These are phyloP conservation scores for Stentor roeselii DNA, from an alignment of 73 alveolate genomes.

Conservation along the genomic window DNA sequence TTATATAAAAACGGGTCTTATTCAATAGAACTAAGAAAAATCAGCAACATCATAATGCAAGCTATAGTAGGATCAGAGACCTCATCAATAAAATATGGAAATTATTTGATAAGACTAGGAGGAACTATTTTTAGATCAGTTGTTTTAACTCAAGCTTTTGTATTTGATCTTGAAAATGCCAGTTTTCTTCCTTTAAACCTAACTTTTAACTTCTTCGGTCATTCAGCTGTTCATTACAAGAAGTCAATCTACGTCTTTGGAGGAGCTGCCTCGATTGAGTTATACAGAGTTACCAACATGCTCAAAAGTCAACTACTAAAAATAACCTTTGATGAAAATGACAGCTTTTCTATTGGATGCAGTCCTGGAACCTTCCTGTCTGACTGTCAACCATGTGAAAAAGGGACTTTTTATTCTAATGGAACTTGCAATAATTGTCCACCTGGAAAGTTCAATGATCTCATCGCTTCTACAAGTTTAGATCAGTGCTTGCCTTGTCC, in stretches of 20 bases:
- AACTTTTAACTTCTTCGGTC: not conserved
- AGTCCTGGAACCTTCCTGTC: slow-evolving; percentile 5
- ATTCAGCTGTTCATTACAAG: not conserved
- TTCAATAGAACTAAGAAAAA: no score
- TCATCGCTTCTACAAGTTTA: not conserved
- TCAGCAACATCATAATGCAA: no score
- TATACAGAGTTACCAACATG: no score
- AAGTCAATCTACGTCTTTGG: not conserved
- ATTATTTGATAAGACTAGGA: no score
- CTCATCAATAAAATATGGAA: no score
- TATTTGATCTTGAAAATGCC: not conserved
- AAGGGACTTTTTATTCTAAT: not conserved
- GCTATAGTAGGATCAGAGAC: no score
- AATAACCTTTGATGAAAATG: not conserved
- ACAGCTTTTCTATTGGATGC: not conserved
- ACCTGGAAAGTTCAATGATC: not conserved
- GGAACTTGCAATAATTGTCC: not conserved
- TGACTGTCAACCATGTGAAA: not conserved
- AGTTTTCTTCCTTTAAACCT: not conserved
- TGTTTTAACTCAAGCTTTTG: not conserved
- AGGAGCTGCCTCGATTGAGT: not conserved
- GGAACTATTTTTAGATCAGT: not conserved
- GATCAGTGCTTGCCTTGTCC: slow-evolving; percentile 23
- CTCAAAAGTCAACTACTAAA: not conserved
- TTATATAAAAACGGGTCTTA: no score